phyloP scores from a whole-genome alignment of 306 rosid species.

The Cicer yamashitae region DNA sequence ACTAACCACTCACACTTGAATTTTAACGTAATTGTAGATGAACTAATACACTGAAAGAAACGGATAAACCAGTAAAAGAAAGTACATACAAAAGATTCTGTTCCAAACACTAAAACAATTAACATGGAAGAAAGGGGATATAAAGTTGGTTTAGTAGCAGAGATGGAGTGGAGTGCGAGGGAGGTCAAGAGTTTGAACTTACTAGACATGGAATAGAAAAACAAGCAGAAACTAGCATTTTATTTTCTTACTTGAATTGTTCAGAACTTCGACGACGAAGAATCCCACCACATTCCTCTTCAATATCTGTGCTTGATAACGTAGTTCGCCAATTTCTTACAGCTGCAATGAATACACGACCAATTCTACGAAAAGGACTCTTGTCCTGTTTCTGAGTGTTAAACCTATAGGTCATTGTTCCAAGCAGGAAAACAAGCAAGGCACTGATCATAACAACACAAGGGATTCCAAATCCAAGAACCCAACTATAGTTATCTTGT shows the following conservation, averaged over 20 bases:
- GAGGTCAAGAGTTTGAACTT: background rate
- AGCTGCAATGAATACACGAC: slow-evolving; percentile 51
- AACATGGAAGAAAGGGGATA: no score
- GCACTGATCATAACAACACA: slow-evolving; percentile 57
- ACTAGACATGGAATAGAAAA: background rate
- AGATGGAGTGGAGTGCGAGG: no score
- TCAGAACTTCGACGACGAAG: background rate
- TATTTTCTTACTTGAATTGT: slow-evolving; percentile 21
- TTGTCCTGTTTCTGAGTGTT: slow-evolving; percentile 35
- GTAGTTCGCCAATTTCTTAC: slow-evolving; percentile 43
- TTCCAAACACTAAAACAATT: no score
- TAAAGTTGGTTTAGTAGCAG: no score
- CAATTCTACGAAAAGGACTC: slow-evolving; percentile 56
- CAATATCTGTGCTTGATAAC: background rate
- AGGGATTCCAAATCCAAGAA: slow-evolving; percentile 72
- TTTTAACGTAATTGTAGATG: no score
- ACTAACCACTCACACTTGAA: no score
- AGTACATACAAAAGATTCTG: no score
- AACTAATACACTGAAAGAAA: no score
- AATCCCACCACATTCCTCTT: slow-evolving; percentile 41
- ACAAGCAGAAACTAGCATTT: background rate
- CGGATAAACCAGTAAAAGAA: no score
- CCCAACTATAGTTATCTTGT: slow-evolving; percentile 69
- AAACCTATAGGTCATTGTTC: slow-evolving; percentile 61
- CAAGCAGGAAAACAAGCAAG: slow-evolving; percentile 62